Conservation (phyloP, 2,329 filamentous ascomycete species). For the Trichoderma sp. region DNA sequence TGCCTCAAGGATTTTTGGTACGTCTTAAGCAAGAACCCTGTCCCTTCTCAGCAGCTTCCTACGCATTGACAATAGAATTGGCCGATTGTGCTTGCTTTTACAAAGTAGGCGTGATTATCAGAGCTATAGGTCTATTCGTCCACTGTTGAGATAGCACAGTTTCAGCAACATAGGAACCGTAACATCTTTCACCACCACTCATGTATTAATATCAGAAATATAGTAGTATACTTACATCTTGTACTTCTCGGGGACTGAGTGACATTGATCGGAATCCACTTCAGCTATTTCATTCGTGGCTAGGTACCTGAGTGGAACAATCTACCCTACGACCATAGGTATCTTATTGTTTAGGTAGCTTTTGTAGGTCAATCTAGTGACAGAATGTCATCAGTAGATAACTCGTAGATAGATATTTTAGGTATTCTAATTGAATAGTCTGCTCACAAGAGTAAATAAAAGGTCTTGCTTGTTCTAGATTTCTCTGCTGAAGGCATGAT, state of each 20-base stretch:
- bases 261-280: background rate
- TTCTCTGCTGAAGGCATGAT: too few species aligned
- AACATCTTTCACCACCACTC: background rate
- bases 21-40: background rate
- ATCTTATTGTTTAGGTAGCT: background rate
- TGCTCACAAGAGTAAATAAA: background rate
- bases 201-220: background rate
- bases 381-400: background rate
- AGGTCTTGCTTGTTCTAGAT: too few species aligned
- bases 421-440: fast-evolving
- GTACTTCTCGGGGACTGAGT: background rate
- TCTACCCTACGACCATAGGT: background rate
- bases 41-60: background rate
- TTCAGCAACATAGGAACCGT: background rate
- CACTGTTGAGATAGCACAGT: background rate
- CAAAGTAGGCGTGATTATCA: background rate
- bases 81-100: background rate
- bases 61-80: too few species aligned
- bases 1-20: background rate
- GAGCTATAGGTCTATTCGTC: background rate
- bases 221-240: background rate
- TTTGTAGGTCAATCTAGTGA: background rate
- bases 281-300: background rate
- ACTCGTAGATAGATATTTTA: background rate
- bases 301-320: background rate